These are phyloP conservation scores for Anthoceros angustus DNA, from an alignment of 225 moss, liverwort and hornwort species.

Conservation along the genomic window DNA sequence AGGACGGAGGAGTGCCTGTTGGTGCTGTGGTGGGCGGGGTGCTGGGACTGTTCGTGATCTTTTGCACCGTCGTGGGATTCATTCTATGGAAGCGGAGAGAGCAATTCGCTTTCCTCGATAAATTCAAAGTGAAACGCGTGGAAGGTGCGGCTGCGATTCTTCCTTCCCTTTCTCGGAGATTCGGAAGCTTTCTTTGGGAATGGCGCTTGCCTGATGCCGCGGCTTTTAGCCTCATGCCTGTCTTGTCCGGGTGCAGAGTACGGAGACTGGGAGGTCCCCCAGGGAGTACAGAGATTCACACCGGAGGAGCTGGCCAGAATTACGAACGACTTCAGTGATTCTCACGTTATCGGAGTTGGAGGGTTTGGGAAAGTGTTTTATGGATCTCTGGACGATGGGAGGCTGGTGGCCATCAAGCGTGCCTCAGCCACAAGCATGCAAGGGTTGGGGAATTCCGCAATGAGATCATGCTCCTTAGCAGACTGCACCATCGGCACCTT, in stretches of 20 bases:
- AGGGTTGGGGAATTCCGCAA: conserved; percentile 36
- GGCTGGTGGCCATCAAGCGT: conserved; percentile 43
- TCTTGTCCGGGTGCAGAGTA: conserved; percentile 9
- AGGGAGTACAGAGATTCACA: conserved; percentile 34
- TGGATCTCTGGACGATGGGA: conserved; percentile 30
- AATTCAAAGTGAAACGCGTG: conserved; percentile 7
- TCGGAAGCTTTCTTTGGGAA: neutral
- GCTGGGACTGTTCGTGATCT: conserved; percentile 13
- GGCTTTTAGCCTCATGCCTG: neutral
- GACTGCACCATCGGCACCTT: conserved; percentile 55
- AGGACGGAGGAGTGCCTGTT: neutral
- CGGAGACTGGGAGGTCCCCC: conserved; percentile 34
- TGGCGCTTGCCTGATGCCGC: conserved; percentile 10
- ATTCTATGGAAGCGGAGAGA: conserved; percentile 17
- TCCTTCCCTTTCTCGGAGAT: neutral
- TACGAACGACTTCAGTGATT: conserved; percentile 33
- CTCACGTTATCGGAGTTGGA: conserved; percentile 40
- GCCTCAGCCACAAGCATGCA: conserved; percentile 21
- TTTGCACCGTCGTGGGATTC: conserved; percentile 6
- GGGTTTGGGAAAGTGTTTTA: conserved; percentile 54
- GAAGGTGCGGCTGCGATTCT: conserved; percentile 8
- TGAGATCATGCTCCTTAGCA: conserved; percentile 38
- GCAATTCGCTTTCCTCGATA: conserved; percentile 14
- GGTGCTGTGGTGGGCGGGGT: conserved; percentile 25
- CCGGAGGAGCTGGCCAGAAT: conserved; percentile 31